Conservation (phyloP, 2,329 filamentous ascomycete genomes). For the Calonectria pseudoreteaudii region DNA sequence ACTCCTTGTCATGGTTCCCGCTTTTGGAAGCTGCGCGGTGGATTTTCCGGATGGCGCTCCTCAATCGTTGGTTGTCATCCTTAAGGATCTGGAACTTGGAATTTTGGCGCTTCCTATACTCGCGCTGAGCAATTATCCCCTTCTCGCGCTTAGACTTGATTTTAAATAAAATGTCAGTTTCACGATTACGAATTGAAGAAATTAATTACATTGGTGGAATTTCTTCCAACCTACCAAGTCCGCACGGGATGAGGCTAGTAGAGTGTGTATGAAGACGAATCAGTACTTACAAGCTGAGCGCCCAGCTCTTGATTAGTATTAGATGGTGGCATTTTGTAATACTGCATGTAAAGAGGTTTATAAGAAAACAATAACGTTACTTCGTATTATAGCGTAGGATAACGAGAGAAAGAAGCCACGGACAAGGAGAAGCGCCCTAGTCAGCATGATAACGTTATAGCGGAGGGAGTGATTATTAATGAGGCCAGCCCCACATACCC, state of each 20-base stretch:
- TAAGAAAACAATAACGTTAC: neutral
- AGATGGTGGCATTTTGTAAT: constrained; percentile 30
- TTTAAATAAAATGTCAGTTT: neutral
- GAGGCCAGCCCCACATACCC: neutral
- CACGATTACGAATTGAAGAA: neutral
- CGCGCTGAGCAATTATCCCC: constrained; percentile 41
- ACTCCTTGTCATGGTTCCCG: constrained; percentile 22
- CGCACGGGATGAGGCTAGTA: too few species aligned
- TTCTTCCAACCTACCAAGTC: neutral
- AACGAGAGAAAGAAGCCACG: neutral
- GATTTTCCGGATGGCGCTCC: constrained; percentile 36
- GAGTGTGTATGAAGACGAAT: neutral
- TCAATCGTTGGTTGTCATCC: constrained; percentile 40
- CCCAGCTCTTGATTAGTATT: constrained; percentile 17
- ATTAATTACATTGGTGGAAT: neutral
- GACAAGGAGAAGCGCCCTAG: neutral
- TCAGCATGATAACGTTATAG: constrained; percentile 20
- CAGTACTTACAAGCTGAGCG: constrained; percentile 3
- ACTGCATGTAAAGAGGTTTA: neutral
- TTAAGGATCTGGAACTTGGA: constrained; percentile 40
- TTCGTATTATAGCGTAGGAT: neutral
- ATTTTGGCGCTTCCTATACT: constrained; percentile 42
- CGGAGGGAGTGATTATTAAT: constrained; percentile 20
- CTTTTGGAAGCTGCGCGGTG: constrained; percentile 27
- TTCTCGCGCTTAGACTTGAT: constrained; percentile 41